Evolutionary conservation across 2,329 filamentous ascomycete species (phyloP).

Genomic region (Penicillium occitanis): DNA sequence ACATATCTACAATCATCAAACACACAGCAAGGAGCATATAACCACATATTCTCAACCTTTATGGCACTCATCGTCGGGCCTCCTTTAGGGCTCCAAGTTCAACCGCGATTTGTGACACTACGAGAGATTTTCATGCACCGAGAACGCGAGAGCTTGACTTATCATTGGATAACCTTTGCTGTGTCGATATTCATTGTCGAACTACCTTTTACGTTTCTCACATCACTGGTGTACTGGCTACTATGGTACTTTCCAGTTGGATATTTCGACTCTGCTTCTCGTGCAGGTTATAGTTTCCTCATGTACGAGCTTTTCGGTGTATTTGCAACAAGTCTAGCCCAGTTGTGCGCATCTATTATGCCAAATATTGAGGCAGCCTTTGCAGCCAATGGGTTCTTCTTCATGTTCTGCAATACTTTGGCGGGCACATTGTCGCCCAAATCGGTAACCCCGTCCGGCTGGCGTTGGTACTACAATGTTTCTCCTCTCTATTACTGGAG

Average conservation of each 20-base stretch:
- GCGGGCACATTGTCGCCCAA: slow-evolving; percentile 78
- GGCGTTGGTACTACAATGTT: slow-evolving; percentile 79
- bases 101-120: slow-evolving; percentile 23
- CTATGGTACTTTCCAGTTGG: slow-evolving; percentile 79
- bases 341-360: slow-evolving; percentile 66
- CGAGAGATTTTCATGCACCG: slow-evolving; percentile 21
- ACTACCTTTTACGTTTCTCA: slow-evolving; percentile 54
- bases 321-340: slow-evolving; percentile 59
- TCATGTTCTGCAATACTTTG: slow-evolving; percentile 78
- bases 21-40: background rate
- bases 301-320: slow-evolving; percentile 80
- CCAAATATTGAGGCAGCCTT: slow-evolving; percentile 72
- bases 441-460: slow-evolving; percentile 71
- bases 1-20: slow-evolving; percentile 8
- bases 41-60: slow-evolving; percentile 4
- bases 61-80: slow-evolving; percentile 9
- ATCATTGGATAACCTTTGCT: slow-evolving; percentile 23
- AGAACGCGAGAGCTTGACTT: slow-evolving; percentile 21
- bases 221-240: slow-evolving; percentile 73
- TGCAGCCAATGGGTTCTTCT: slow-evolving; percentile 76
- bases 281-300: slow-evolving; percentile 80
- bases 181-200: slow-evolving; percentile 22
- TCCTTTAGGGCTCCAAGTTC: slow-evolving; percentile 15
- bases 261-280: slow-evolving; percentile 58
- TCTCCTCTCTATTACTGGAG: slow-evolving; percentile 78